Conservation (phyloP, 2,329 filamentous ascomycete genomes). For the Xylaria sp. region DNA sequence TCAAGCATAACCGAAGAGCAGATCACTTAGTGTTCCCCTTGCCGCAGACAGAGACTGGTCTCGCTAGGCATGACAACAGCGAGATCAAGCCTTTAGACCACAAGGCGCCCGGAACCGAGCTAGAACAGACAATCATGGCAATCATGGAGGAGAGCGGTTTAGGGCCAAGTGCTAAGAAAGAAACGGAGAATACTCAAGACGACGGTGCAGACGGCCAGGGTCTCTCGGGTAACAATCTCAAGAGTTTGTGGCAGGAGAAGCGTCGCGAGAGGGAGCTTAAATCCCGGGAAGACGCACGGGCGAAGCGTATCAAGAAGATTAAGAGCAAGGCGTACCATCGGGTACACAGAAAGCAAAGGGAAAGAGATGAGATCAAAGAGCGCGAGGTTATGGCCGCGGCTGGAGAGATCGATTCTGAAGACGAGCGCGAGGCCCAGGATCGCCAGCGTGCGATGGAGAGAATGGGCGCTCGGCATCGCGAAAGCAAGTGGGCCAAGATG, state of each 20-base stretch:
- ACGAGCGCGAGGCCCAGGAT: conserved; percentile 67
- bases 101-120: conserved; percentile 72
- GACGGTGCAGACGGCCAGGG: conserved; percentile 73
- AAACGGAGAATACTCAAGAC: conserved; percentile 63
- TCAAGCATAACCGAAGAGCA: conserved; percentile 89
- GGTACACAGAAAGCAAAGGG: conserved; percentile 78
- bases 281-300: conserved; percentile 84
- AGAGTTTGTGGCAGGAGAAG: conserved; percentile 72
- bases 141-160: conserved; percentile 91
- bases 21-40: conserved; percentile 91
- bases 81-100: conserved; percentile 67
- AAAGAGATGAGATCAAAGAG: conserved; percentile 56
- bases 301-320: conserved; percentile 97
- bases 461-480: conserved; percentile 81
- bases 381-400: conserved; percentile 57
- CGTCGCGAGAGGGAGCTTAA: conserved; percentile 81
- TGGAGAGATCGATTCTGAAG: conserved; percentile 65
- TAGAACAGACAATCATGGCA: conserved; percentile 82
- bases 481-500: conserved; percentile 91
- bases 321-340: conserved; percentile 95
- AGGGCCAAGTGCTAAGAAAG: conserved; percentile 54
- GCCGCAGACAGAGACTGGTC: conserved; percentile 66
- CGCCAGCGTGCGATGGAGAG: conserved; percentile 79
- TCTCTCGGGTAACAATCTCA: conserved; percentile 71
- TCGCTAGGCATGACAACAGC: conserved; percentile 60